Percentiles rank a stretch among this genome's conserved stretches.
phyloP scores from a whole-genome alignment of 2,329 filamentous ascomycete species.

The Ophiosphaerella narmari region DNA sequence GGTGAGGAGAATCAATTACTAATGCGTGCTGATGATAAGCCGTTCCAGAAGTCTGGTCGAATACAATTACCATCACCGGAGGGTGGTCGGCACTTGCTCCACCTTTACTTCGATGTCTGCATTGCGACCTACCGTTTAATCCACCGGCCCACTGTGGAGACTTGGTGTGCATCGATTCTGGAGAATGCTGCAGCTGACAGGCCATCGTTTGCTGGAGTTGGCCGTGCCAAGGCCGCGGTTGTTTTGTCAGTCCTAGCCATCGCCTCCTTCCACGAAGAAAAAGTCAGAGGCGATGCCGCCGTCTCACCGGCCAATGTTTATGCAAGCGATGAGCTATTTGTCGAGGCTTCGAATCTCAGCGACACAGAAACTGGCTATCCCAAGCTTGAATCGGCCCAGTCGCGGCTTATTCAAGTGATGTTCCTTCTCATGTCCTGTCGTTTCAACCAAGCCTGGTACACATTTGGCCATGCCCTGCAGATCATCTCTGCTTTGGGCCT shows the following conservation, averaged over 20 bases:
- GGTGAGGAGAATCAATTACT: slow-evolving; percentile 50
- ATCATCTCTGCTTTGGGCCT: slow-evolving; percentile 53
- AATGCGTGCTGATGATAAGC: slow-evolving; percentile 58
- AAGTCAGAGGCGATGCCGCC: slow-evolving; percentile 30
- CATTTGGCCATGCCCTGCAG: slow-evolving; percentile 61
- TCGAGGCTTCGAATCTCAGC: slow-evolving; percentile 44
- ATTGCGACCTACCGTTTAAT: slow-evolving; percentile 63
- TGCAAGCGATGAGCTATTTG: slow-evolving; percentile 49
- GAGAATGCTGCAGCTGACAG: slow-evolving; percentile 11
- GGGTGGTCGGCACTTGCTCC: slow-evolving; percentile 45
- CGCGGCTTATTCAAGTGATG: slow-evolving; percentile 59
- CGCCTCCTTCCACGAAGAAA: slow-evolving; percentile 53
- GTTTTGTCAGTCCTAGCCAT: slow-evolving; percentile 49
- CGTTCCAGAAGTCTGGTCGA: slow-evolving; percentile 48
- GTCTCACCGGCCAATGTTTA: slow-evolving; percentile 33
- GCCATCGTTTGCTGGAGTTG: slow-evolving; percentile 49
- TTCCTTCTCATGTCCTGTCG: slow-evolving; percentile 62
- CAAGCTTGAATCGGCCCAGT: slow-evolving; percentile 60
- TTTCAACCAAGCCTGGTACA: slow-evolving; percentile 64
- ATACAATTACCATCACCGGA: slow-evolving; percentile 18
- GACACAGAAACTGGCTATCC: slow-evolving; percentile 57
- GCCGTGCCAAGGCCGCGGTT: slow-evolving; percentile 51
- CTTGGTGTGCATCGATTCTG: slow-evolving; percentile 46
- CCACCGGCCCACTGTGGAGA: slow-evolving; percentile 57
- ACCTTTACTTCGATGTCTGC: slow-evolving; percentile 62